Evolutionary conservation across 768 basidiomycete species (phyloP).

Genomic region (Calocera viscosa): DNA sequence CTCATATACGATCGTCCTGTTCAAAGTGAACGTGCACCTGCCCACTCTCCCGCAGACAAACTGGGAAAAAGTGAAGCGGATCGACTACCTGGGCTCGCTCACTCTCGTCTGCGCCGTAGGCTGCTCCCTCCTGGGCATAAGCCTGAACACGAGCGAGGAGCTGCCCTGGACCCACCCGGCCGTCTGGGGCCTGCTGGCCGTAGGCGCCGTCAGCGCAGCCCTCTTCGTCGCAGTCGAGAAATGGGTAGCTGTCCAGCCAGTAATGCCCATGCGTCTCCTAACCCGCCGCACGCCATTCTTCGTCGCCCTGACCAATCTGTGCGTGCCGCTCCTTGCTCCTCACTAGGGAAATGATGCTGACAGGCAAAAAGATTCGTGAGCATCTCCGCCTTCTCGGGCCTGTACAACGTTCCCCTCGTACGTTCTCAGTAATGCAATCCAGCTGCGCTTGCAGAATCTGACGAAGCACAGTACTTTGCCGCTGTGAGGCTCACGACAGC

Average conservation of each 20-base stretch:
- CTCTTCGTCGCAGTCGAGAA: constrained; percentile 71
- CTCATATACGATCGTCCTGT: constrained; percentile 54
- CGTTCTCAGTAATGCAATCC: constrained; percentile 19
- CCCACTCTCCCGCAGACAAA: constrained; percentile 41
- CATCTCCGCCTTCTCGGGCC: constrained; percentile 65
- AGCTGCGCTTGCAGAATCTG: background rate
- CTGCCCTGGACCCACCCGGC: constrained; percentile 61
- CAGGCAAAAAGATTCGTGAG: constrained; percentile 38
- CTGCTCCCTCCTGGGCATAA: constrained; percentile 61
- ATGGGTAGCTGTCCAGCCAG: constrained; percentile 64
- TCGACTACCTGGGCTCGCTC: constrained; percentile 74
- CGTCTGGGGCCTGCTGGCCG: constrained; percentile 51
- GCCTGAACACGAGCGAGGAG: constrained; percentile 65
- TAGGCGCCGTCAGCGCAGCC: constrained; percentile 41
- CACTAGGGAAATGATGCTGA: background rate
- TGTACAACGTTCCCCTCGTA: constrained; percentile 79
- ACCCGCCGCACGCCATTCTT: constrained; percentile 68
- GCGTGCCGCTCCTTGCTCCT: constrained; percentile 8
- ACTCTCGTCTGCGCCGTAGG: constrained; percentile 64
- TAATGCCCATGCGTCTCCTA: constrained; percentile 77
- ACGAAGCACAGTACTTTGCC: constrained; percentile 53
- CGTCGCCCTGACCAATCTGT: constrained; percentile 65
- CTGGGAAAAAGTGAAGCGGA: constrained; percentile 55
- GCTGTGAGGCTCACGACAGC: constrained; percentile 61
- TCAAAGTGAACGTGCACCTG: constrained; percentile 66